These are phyloP conservation scores for Coemansia sp. DNA, from an alignment of 192 early-diverging fungal genomes.

Conservation along the genomic window DNA sequence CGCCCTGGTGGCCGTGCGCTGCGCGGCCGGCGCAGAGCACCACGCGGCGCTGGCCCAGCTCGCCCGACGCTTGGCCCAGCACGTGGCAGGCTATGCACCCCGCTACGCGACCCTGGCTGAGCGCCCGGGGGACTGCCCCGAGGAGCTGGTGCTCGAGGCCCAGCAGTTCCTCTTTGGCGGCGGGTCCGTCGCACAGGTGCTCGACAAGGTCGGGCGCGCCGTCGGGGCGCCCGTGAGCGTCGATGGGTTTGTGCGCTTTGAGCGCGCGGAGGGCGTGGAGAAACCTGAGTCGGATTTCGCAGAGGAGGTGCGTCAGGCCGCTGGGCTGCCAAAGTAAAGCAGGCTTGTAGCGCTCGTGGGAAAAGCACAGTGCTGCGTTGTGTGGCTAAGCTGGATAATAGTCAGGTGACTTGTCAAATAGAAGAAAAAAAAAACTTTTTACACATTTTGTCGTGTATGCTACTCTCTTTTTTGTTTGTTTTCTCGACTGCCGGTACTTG, in stretches of 20 bases:
- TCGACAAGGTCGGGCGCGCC: conserved; percentile 43
- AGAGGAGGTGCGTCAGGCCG: conserved; percentile 62
- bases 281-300: conserved; percentile 76
- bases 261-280: conserved; percentile 84
- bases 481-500: too few relatives aligned
- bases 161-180: conserved; percentile 79
- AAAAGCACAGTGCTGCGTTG: not conserved
- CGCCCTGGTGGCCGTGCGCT: conserved; percentile 65
- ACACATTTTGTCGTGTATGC: too few relatives aligned
- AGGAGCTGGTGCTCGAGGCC: conserved; percentile 57
- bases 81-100: conserved; percentile 82
- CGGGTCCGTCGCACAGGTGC: conserved; percentile 62
- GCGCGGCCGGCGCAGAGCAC: conserved; percentile 1
- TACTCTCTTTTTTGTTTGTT: too few relatives aligned
- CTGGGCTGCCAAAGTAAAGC: conserved; percentile 33
- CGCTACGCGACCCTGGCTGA: conserved; percentile 46
- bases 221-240: conserved; percentile 57
- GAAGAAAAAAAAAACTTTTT: too few relatives aligned
- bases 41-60: conserved; percentile 54
- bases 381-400: conserved; percentile 3
- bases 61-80: conserved; percentile 75
- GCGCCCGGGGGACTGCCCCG: conserved; percentile 23
- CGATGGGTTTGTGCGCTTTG: conserved; percentile 70
- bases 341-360: not conserved
- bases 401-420: too few relatives aligned